A percentile compares a stretch with the other conserved stretches of the same genome.
Conservation (phyloP, 352 stramenopile species). For the Pythium phragmitis region DNA sequence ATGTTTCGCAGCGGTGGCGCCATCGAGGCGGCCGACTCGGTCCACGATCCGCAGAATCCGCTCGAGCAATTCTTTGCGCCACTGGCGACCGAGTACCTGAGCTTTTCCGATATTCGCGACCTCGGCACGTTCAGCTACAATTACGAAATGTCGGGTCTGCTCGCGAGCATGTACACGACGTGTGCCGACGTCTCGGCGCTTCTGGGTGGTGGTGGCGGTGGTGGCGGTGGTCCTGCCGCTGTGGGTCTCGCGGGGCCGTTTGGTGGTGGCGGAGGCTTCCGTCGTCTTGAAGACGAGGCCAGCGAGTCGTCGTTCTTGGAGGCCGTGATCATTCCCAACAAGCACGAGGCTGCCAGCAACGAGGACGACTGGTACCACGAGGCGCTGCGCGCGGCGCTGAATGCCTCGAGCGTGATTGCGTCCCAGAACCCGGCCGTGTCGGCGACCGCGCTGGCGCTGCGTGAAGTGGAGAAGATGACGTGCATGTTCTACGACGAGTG, state of each 20-base stretch:
- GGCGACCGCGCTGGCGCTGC: slow-evolving; percentile 39
- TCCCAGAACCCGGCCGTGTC: slow-evolving; percentile 31
- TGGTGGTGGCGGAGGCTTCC: slow-evolving; percentile 6
- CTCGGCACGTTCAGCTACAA: slow-evolving; percentile 83
- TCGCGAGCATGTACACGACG: slow-evolving; percentile 73
- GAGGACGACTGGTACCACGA: slow-evolving; percentile 49
- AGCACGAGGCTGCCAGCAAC: slow-evolving; percentile 26
- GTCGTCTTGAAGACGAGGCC: slow-evolving; percentile 20
- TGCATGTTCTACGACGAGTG: slow-evolving; percentile 88
- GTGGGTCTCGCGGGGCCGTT: not conserved
- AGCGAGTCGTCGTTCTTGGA: slow-evolving; percentile 43
- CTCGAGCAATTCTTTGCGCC: slow-evolving; percentile 55
- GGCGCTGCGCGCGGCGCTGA: slow-evolving; percentile 44
- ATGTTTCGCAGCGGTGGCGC: slow-evolving; percentile 52
- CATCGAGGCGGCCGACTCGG: slow-evolving; percentile 40
- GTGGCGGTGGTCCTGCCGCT: slow-evolving; percentile 21
- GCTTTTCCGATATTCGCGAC: slow-evolving; percentile 70
- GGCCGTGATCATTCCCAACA: slow-evolving; percentile 59
- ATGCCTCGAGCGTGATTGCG: slow-evolving; percentile 8
- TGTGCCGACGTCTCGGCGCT: slow-evolving; percentile 49
- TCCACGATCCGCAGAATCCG: slow-evolving; percentile 48
- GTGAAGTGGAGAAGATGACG: slow-evolving; percentile 88
- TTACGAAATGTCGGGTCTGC: slow-evolving; percentile 74
- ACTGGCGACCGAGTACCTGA: slow-evolving; percentile 65
- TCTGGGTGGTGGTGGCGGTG: slow-evolving; percentile 25